A percentile compares a stretch with the other conserved stretches of the same genome.
Evolutionary conservation across 2,329 filamentous ascomycete species (phyloP).

Genomic region (Hysterium pulicare): DNA sequence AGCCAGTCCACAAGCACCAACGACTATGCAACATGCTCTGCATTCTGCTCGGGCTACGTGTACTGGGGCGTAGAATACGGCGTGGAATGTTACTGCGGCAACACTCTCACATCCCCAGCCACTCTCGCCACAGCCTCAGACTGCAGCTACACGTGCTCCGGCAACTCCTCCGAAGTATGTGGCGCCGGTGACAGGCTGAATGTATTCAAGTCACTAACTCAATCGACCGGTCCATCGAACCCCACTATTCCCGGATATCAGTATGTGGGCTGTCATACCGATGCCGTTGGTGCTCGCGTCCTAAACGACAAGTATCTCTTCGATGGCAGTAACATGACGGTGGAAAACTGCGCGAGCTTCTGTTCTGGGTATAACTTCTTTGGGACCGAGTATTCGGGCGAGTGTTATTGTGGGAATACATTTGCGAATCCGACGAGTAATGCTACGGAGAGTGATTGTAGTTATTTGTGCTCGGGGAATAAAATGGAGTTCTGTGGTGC

Average conservation of each 20-base stretch:
- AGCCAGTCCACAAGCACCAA: conserved; percentile 8
- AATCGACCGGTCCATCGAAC: conserved; percentile 7
- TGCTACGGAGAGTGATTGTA: conserved; percentile 16
- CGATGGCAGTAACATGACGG: background rate
- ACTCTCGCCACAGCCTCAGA: conserved; percentile 10
- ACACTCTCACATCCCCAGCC: conserved; percentile 29
- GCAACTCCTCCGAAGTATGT: conserved; percentile 11
- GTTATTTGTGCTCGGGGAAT: conserved; percentile 14
- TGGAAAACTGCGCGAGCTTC: conserved; percentile 1
- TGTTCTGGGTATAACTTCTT: conserved; percentile 2
- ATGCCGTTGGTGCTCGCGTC: background rate
- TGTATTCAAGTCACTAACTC: conserved; percentile 15
- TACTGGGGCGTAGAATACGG: conserved; percentile 25
- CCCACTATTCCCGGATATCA: conserved; percentile 13
- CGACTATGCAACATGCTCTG: conserved; percentile 14
- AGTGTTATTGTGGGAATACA: conserved; percentile 1
- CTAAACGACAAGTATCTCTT: background rate
- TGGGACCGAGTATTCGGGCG: conserved; percentile 41
- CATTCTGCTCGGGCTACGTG: conserved; percentile 18
- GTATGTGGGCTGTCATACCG: conserved; percentile 11
- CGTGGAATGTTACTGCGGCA: conserved; percentile 38
- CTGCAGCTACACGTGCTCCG: conserved; percentile 19
- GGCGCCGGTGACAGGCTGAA: conserved; percentile 17
- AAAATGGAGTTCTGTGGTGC: conserved; percentile 17
- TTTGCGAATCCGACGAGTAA: conserved; percentile 8